Base-by-base conservation (phyloP, 495 filamentous ascomycete species). In the Diplogelasinospora grovesii region DNA sequence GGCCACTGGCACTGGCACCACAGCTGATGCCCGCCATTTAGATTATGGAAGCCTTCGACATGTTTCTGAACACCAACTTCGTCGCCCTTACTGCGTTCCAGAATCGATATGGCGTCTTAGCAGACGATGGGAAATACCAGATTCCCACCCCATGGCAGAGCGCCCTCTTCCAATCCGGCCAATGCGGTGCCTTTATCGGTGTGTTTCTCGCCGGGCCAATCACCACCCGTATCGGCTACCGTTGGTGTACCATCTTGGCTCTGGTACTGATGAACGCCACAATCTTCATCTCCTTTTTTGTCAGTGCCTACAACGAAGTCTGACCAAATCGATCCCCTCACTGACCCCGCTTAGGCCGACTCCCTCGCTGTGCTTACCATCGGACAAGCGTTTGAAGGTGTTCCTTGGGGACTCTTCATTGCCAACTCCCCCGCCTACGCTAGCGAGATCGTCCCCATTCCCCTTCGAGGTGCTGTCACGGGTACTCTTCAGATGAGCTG, bases 341-440 rank as follows among this genome's bases (percentile, higher is more conserved):
- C n/a, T n/a, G n/a, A n/a, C n/a, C n/a, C n/a, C n/a, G n/a, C n/a
- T n/a, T n/a, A n/a, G n/a, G n/a, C n/a, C n/a, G n/a, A 59, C 13
- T 63, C 57, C 4, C 50, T 63, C 4, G 48, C 58, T 1, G 61
- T 72, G 9, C 57, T 74, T 22, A 53, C 71, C 46, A 65, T 57
- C 16, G 52, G 58, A 38, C 68, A 74, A 49, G 41, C 72, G 22
- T 49, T 74, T 2, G 67, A 68, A 39, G 70, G 70, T 21, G 38
- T 75, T 9, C 61, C 69, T 7, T 74, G 68, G 70, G 70, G 71
- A 18, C 63, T 74, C 22, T 75, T 75, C 45, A 68, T 68, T 16
- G 68, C 70, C 42, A 67, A 67, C 51, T 56, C 68, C 7, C 64
- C 68, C 19, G 63, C 66, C 22, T 71, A 71, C 55, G 63, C 57